These are phyloP conservation scores for Ceriops zippeliana DNA, from an alignment of 345 rosid species.

Conservation along the genomic window DNA sequence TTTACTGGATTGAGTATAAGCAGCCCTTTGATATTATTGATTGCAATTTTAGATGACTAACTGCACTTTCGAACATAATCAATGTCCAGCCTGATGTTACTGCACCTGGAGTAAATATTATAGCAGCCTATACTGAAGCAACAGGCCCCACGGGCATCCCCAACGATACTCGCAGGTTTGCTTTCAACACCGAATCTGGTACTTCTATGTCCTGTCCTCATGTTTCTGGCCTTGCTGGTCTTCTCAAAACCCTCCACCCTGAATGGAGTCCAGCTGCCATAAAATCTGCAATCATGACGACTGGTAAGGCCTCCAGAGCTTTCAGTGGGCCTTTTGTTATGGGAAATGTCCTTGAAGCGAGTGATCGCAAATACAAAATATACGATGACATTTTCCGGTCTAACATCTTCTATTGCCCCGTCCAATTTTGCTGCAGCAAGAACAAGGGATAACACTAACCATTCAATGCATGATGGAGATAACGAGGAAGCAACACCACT, in stretches of 20 bases:
- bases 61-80: background rate
- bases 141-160: background rate
- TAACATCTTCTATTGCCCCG: background rate
- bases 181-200: constrained; percentile 5
- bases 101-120: constrained; percentile 15
- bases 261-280: constrained; percentile 22
- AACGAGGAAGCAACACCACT: constrained; percentile 5
- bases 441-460: background rate
- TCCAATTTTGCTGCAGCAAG: background rate
- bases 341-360: too few species aligned
- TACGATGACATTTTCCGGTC: background rate
- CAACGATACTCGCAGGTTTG: background rate
- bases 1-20: too few species aligned
- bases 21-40: background rate
- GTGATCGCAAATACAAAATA: background rate
- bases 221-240: constrained; percentile 14
- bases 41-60: background rate
- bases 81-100: constrained; percentile 19
- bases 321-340: background rate
- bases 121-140: constrained; percentile 2
- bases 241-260: constrained; percentile 6
- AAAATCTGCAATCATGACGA: constrained; percentile 23
- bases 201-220: constrained; percentile 22
- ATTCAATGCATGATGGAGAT: background rate
- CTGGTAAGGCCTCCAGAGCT: constrained; percentile 1